Base-by-base conservation (phyloP, 352 stramenopile species). In the Phytophthora sojae region DNA sequence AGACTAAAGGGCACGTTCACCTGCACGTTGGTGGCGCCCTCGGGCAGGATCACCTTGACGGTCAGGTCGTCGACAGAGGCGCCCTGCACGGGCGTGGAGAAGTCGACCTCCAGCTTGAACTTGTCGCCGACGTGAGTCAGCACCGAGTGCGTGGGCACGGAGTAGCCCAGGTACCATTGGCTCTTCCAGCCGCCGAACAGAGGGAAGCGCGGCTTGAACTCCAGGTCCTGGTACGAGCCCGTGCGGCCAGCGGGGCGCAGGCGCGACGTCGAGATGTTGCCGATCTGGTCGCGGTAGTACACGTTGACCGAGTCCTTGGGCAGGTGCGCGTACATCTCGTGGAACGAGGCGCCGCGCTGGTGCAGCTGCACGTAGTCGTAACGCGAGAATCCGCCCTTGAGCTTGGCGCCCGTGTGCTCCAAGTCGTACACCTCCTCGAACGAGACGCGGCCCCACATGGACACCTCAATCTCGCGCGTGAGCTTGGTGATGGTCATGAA, bases 261-360 rank as follows among this genome's bases (percentile, higher is more conserved):
- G 12, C 80, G 80, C 39, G 91, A 97, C 5, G 89, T 97, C 44
- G 90, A 96, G 57, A 97, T 86, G 69, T 97, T 97, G 45, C 91
- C 91, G 57, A 97, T 97, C 75, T 96, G 86, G 78, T 97, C 91
- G 63, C 91, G 89, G 75, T 97, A 97, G 80, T 97, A 97, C 51
- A 97, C 86, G 65, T 95, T 95, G 8, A 93, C 81, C 23, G 89
- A 88, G 52, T 96, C 78, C 39, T 82, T 84, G 4, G 91, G 91
- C 54, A 97, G 66, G 37, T 82, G 52, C 49, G 89, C 88, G 47
- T 76, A 62, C 66, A 97, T 75, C 60, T 90, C 81, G 55, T 93
- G 71, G 71, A 96, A 97, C 52, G 88, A 96, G 42, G 89, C 86
- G 29, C 87, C 85, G 32, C 67, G 77, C 50, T 86, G 76, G 69